Evolutionary conservation across 805 yeast species (phyloP).

Genomic region (Starmera pachycereana): DNA sequence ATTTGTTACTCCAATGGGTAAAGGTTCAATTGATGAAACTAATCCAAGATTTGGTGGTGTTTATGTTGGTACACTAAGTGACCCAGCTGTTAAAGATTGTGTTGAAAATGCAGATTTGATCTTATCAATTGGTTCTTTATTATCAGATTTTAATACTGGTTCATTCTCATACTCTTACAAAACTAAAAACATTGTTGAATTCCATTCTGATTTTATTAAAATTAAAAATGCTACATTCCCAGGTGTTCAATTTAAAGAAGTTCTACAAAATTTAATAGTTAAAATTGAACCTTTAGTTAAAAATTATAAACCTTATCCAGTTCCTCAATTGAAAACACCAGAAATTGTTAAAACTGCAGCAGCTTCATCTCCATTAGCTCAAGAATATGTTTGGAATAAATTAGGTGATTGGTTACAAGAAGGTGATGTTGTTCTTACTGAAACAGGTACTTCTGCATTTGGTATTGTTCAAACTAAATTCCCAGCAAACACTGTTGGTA

Average conservation of each 20-base stretch:
- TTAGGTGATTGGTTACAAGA: conserved; percentile 51
- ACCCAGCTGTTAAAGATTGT: conserved; percentile 58
- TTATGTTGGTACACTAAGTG: conserved; percentile 73
- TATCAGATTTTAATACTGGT: conserved; percentile 88
- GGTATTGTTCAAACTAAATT: conserved; percentile 58
- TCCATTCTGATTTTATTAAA: conserved; percentile 69
- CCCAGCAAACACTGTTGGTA: conserved; percentile 54
- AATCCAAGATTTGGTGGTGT: conserved; percentile 74
- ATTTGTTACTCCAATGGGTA: conserved; percentile 87
- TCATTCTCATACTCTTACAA: conserved; percentile 69
- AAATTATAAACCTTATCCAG: conserved; percentile 40
- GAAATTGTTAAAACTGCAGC: conserved; percentile 35
- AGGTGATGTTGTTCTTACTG: conserved; percentile 60
- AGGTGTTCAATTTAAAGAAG: conserved; percentile 60
- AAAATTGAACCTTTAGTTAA: conserved; percentile 27
- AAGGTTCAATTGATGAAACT: conserved; percentile 65
- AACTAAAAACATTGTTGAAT: conserved; percentile 67
- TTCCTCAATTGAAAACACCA: conserved; percentile 40
- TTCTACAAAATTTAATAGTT: conserved; percentile 32
- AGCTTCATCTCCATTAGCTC: conserved; percentile 39
- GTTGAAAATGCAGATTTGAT: conserved; percentile 71
- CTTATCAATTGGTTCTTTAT: conserved; percentile 69
- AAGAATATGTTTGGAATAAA: conserved; percentile 62
- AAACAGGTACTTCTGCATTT: conserved; percentile 69
- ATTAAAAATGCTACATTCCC: conserved; percentile 61